phyloP scores from a whole-genome alignment of 306 rosid species.

The Lagenaria siceraria region DNA sequence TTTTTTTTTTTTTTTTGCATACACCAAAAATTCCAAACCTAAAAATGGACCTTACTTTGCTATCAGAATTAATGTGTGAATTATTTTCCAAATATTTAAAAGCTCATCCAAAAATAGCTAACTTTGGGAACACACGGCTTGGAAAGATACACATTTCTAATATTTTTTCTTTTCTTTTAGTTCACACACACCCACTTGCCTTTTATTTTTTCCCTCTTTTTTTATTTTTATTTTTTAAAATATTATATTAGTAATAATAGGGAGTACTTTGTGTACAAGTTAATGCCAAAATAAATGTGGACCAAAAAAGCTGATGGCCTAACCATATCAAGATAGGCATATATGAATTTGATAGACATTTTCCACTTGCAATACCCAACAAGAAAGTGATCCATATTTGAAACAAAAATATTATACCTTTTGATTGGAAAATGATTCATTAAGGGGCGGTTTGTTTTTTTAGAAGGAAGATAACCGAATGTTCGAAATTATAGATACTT shows the following conservation, averaged over 20 bases:
- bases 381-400: background rate
- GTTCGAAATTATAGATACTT: too few relatives aligned
- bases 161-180: background rate
- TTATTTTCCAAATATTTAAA: background rate
- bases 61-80: background rate
- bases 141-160: background rate
- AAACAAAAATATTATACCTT: background rate
- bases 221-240: background rate
- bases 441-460: background rate
- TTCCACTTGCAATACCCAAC: slow-evolving; percentile 4
- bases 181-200: slow-evolving; percentile 6
- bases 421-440: background rate
- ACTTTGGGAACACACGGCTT: background rate
- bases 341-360: background rate
- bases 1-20: background rate
- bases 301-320: slow-evolving; percentile 20
- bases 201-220: background rate
- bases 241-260: background rate
- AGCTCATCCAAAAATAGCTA: background rate
- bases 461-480: too few relatives aligned
- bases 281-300: slow-evolving; percentile 13
- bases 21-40: background rate
- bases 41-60: background rate
- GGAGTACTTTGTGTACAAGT: background rate
- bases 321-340: slow-evolving; percentile 11